These are phyloP conservation scores for Caryocar brasiliense DNA, from an alignment of 441 rosid species.

Conservation along the genomic window DNA sequence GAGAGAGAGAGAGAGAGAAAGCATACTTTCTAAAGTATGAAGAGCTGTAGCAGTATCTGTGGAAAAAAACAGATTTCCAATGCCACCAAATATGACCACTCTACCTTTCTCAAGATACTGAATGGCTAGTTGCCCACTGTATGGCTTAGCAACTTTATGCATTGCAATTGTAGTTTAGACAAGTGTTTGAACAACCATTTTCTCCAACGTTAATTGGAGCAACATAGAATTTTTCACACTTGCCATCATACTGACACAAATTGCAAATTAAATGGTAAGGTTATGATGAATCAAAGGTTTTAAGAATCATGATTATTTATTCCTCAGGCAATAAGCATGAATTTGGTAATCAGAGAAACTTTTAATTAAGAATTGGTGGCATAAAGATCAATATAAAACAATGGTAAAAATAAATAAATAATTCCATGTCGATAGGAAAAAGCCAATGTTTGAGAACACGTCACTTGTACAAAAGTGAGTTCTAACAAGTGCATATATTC, in stretches of 20 bases:
- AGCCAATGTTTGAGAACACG: too few relatives aligned
- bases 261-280: constrained; percentile 9
- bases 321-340: not conserved
- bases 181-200: constrained; percentile 64
- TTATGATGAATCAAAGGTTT: not conserved
- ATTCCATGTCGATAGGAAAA: too few relatives aligned
- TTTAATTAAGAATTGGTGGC: too few relatives aligned
- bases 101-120: constrained; percentile 89
- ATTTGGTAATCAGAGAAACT: too few relatives aligned
- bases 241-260: constrained; percentile 74
- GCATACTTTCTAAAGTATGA: constrained; percentile 57
- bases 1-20: not conserved
- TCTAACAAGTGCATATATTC: too few relatives aligned
- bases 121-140: constrained; percentile 68
- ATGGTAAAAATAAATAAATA: constrained; percentile 1
- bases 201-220: constrained; percentile 83
- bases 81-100: constrained; percentile 90
- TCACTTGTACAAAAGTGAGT: too few relatives aligned
- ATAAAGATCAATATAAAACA: constrained; percentile 1
- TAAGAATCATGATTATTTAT: not conserved
- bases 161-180: constrained; percentile 66
- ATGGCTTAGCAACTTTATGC: constrained; percentile 75
- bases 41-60: constrained; percentile 90
- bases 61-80: constrained; percentile 83
- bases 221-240: constrained; percentile 84